phyloP scores from a whole-genome alignment of 345 rosid genomes.

The Turritis glabra region DNA sequence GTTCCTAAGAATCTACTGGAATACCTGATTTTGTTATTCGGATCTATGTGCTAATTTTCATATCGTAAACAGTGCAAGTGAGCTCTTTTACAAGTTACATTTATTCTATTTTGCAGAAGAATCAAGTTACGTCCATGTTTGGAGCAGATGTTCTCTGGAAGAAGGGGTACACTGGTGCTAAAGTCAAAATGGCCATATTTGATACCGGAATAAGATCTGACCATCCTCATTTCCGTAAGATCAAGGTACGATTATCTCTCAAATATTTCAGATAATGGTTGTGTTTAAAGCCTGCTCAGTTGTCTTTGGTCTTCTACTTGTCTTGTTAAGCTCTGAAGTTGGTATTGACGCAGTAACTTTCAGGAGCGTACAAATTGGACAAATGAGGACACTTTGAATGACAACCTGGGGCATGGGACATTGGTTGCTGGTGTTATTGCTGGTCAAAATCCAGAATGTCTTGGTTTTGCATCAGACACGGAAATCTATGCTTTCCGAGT shows the following conservation, averaged over 20 bases:
- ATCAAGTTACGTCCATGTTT: conserved; percentile 91
- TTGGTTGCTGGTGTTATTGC: conserved; percentile 99
- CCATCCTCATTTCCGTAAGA: conserved; percentile 96
- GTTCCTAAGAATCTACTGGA: background rate
- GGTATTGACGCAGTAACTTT: conserved; percentile 41
- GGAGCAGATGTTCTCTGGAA: conserved; percentile 91
- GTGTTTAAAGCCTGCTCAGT: background rate
- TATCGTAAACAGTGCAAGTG: conserved; percentile 1
- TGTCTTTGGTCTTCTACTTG: background rate
- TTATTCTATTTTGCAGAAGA: conserved; percentile 52
- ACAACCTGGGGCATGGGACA: conserved; percentile 98
- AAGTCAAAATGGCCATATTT: conserved; percentile 98
- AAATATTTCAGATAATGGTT: background rate
- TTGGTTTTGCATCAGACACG: conserved; percentile 95
- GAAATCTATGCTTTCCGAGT: conserved; percentile 95
- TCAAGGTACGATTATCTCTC: conserved; percentile 57
- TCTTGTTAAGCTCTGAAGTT: conserved; percentile 36
- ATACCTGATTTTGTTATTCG: background rate
- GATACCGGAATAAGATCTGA: conserved; percentile 93
- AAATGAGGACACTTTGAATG: conserved; percentile 92
- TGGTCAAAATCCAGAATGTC: conserved; percentile 85
- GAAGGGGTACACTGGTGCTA: conserved; percentile 88
- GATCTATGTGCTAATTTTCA: background rate
- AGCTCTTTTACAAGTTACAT: conserved; percentile 10
- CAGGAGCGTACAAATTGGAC: conserved; percentile 99